Conservation (phyloP, 306 rosid species). For the Cucurbita ficifolia region DNA sequence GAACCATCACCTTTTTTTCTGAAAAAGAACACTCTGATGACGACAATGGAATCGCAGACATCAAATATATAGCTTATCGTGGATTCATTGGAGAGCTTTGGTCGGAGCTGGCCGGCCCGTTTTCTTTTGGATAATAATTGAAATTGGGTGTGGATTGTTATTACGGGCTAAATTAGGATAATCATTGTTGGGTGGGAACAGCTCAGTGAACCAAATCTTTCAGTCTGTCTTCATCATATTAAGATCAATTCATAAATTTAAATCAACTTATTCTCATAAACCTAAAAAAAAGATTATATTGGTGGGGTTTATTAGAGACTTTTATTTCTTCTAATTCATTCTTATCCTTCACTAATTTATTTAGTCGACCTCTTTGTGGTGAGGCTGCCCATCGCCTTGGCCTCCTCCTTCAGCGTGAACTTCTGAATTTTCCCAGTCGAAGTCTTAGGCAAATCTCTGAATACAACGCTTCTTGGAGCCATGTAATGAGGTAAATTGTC, state of each 20-base stretch:
- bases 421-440: conserved; percentile 82
- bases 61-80: neutral
- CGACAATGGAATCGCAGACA: conserved; percentile 8
- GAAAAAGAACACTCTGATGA: neutral
- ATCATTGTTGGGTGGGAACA: neutral
- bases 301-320: too few species aligned
- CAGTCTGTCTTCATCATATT: too few species aligned
- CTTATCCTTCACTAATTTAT: too few species aligned
- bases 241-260: too few species aligned
- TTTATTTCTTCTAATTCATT: too few species aligned
- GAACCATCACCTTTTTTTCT: neutral
- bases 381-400: conserved; percentile 65
- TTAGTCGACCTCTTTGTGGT: too few species aligned
- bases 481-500: conserved; percentile 51
- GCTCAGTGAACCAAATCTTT: neutral
- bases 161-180: neutral
- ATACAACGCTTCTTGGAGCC: conserved; percentile 66
- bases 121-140: neutral
- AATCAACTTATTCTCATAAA: too few species aligned
- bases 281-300: too few species aligned
- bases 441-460: conserved; percentile 64
- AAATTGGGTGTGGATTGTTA: too few species aligned
- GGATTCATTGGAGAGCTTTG: neutral
- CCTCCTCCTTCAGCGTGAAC: conserved; percentile 40
- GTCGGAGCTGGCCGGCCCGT: neutral